Base-by-base conservation (phyloP, 2,329 filamentous ascomycete species). In the Aureobasidium sp. region DNA sequence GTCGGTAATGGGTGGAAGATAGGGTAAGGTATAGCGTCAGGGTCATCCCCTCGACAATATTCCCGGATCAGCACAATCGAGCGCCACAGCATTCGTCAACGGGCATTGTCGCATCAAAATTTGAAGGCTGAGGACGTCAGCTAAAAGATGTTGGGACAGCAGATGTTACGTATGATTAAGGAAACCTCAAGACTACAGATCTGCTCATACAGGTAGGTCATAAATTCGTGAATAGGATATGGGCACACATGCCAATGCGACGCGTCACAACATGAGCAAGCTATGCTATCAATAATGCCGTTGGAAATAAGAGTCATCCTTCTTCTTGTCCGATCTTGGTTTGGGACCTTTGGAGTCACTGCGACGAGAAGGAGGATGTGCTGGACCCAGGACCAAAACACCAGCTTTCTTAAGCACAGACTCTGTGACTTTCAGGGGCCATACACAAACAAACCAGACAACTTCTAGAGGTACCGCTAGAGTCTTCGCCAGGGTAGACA, bases 401-500 rank as follows among this genome's bases (percentile, higher is more conserved):
- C 51, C 60, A 10, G 45, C 65, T 25, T 58, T 63, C 36, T 64
- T 54, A 8, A 67, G 33, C 42, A 51, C 36, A 13, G 42, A 48
- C 53, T 67, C 65, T 33, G 59, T 54, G 1, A 64, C 18, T 16
- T 63, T 63, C 23, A 67, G 16, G 7, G 65, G 65, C 65, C 65
- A 67, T 25, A 67, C 43, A 15, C 58, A 51, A 1, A 59, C 23
- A 20, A 50, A 47, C 59, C 59, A 63, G 42, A 36, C 27, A 7
- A 56, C 25, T 9, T 67, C 59, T 5, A 67, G 20, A 29, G 51
- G 59, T 1, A 64, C 43, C 18, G 53, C 36, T 18, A 67, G n/a
- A 10, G 51, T 50, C 53, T 33, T 65, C 36, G 62, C 68, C 11
- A 71, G 33, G 1, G 67, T 68, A 25, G 71, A 67, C 11, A 74